Evolutionary conservation across 257 asterid species (phyloP).

Genomic region (Vinca minor): DNA sequence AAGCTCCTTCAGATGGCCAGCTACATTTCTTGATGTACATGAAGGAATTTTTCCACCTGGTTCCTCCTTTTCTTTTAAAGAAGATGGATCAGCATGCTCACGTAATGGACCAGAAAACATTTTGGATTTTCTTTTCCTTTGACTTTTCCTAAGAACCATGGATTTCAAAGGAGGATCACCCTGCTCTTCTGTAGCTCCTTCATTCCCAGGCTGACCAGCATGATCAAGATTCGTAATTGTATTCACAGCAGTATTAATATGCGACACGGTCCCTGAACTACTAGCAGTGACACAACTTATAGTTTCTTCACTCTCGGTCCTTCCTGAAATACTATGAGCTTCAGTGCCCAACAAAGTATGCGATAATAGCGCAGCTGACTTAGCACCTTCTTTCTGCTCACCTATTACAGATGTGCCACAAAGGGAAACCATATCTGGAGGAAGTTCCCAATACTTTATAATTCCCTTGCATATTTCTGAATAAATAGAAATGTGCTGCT

Average conservation of each 20-base stretch:
- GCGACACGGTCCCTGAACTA: conserved; percentile 22
- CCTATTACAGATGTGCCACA: conserved; percentile 28
- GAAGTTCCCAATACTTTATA: conserved; percentile 55
- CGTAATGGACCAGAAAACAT: conserved; percentile 22
- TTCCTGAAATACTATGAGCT: conserved; percentile 12
- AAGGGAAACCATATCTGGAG: conserved; percentile 27
- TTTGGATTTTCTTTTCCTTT: conserved; percentile 19
- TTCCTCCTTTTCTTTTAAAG: conserved; percentile 30
- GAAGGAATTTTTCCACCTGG: conserved; percentile 29
- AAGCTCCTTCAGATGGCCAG: conserved; percentile 20
- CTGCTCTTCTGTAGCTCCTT: conserved; percentile 15
- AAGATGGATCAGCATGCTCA: conserved; percentile 25
- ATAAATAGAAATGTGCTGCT: conserved; percentile 37
- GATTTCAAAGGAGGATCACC: conserved; percentile 15
- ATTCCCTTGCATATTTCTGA: conserved; percentile 60
- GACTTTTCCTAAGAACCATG: conserved; percentile 12
- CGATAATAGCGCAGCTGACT: conserved; percentile 18
- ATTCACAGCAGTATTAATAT: conserved; percentile 14
- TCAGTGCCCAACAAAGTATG: conserved; percentile 24
- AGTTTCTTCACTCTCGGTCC: conserved; percentile 27
- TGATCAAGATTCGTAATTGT: conserved; percentile 15
- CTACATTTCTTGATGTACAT: conserved; percentile 14
- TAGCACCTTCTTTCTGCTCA: conserved; percentile 24
- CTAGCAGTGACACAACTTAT: conserved; percentile 27
- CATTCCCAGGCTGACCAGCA: conserved; percentile 15